Evolutionary conservation across 139 green algal genomes (phyloP).

Genomic region (Tetratostichococcus sp.): DNA sequence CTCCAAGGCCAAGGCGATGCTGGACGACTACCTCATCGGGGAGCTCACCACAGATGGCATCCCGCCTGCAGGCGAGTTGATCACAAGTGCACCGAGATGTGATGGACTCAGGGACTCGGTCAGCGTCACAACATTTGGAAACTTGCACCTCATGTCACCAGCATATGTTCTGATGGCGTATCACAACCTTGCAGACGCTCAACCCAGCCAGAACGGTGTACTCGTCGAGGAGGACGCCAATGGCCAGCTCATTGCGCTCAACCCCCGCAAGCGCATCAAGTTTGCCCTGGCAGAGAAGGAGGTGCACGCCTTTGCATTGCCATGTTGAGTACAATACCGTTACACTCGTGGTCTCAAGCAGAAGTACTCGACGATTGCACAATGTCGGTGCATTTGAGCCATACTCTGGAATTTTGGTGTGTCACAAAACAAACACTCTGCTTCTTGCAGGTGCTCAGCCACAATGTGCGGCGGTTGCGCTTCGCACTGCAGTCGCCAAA

Average conservation of each 20-base stretch:
- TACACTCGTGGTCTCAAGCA: too few species aligned
- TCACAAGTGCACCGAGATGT: too few species aligned
- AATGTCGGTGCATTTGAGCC: too few species aligned
- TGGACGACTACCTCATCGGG: constrained; percentile 79
- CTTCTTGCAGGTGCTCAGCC: constrained; percentile 68
- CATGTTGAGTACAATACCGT: too few species aligned
- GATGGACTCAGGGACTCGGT: too few species aligned
- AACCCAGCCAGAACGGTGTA: neutral
- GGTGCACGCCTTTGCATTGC: neutral
- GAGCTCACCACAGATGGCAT: constrained; percentile 27
- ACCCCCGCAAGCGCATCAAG: constrained; percentile 72
- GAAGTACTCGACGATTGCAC: too few species aligned
- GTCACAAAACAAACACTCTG: too few species aligned
- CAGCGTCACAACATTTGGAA: too few species aligned
- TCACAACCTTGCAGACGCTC: neutral
- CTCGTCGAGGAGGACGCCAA: neutral
- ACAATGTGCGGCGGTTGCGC: constrained; percentile 85
- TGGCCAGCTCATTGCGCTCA: constrained; percentile 55
- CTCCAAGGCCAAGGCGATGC: constrained; percentile 77
- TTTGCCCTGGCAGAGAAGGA: constrained; percentile 78
- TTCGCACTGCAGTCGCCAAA: constrained; percentile 85
- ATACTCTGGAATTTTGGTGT: too few species aligned
- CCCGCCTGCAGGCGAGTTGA: neutral
- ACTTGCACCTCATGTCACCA: too few species aligned
- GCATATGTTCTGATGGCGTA: too few species aligned